Base-by-base conservation (phyloP, 345 rosid genomes). In the Aegle marmelos region DNA sequence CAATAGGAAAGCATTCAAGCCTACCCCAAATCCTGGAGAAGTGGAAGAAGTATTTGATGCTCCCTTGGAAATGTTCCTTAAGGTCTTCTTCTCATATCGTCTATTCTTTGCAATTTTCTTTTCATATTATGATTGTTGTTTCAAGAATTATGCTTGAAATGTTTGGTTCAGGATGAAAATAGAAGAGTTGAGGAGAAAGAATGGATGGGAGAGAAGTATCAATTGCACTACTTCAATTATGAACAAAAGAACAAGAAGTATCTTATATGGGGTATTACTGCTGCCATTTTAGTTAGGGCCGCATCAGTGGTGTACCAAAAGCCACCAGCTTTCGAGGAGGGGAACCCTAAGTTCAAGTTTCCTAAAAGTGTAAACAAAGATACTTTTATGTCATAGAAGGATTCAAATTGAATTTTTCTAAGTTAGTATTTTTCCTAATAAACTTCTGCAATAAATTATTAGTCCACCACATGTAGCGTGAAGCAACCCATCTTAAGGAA, bases 21-120 rank as follows among this genome's bases (percentile, higher is more conserved):
- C 98, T 4, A 56, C 59, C 33, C 97, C 93, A 83, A 93, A 91
- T 84, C 91, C 93, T 39, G 91, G 81, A 14, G 99, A 95, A 88
- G 98, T 93, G 27, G 99, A 95, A 78, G 91, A 84, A 77, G 89
- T 93, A 58, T 93, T 95, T 64, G 95, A 95, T 87, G 97, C 87
- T 80, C 98, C 97, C 21, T 84, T 94, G 85, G 98, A 90, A 86
- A 92, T 94, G 95, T 94, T 92, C 78, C 83, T 94, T 33, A 92
- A 89, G 98, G 98, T 93, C 85, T 13, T 8, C 57, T 31, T 78
- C 50, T 21, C 73, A 41, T 74, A 59, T 73, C 25, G 30, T 74
- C 37, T 53, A 4, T 4, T 54, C 17, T 79, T 79, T 58, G 4
- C 17, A 68, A 13, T 64, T 17, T 30, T 30, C 33, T 64, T 39